phyloP scores from a whole-genome alignment of 1,284 basidiomycete genomes.

The Ustilago vetiveriae region DNA sequence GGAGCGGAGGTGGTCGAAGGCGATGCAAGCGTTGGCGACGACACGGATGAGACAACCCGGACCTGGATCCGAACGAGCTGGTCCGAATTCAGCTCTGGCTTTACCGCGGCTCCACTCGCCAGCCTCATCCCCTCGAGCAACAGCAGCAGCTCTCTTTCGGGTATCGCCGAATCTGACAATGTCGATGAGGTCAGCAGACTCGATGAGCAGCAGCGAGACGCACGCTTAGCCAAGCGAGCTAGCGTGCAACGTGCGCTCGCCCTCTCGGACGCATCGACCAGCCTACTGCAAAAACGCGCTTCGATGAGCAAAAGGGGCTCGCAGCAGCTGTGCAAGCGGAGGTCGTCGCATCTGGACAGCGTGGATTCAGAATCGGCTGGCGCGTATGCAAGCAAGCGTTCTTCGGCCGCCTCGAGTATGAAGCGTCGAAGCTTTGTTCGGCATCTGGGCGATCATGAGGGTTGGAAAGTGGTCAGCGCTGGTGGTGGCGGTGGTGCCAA shows the following conservation, averaged over 20 bases:
- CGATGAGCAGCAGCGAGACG: neutral
- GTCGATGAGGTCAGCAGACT: neutral
- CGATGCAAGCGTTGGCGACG: constrained; percentile 16
- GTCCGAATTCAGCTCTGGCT: constrained; percentile 11
- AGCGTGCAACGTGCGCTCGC: constrained; percentile 38
- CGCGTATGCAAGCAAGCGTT: constrained; percentile 11
- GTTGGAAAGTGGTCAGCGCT: constrained; percentile 14
- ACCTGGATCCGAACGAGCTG: constrained; percentile 22
- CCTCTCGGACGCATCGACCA: constrained; percentile 6
- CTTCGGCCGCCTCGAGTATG: constrained; percentile 12
- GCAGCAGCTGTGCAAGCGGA: constrained; percentile 13
- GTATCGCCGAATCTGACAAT: neutral
- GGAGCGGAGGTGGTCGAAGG: constrained; percentile 1
- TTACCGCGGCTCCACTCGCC: constrained; percentile 14
- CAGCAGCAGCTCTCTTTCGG: neutral
- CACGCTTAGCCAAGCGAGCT: constrained; percentile 4
- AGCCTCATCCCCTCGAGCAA: constrained; percentile 11
- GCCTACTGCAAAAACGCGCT: constrained; percentile 11
- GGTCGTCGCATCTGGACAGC: constrained; percentile 18
- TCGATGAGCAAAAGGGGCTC: constrained; percentile 10
- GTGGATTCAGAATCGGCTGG: neutral
- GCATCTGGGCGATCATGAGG: constrained; percentile 8
- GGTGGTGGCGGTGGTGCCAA: neutral
- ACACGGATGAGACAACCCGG: constrained; percentile 8
- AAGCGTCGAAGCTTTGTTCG: constrained; percentile 12